These are phyloP conservation scores for Leccinum solheimii DNA, from an alignment of 1,284 basidiomycete genomes.

Conservation along the genomic window DNA sequence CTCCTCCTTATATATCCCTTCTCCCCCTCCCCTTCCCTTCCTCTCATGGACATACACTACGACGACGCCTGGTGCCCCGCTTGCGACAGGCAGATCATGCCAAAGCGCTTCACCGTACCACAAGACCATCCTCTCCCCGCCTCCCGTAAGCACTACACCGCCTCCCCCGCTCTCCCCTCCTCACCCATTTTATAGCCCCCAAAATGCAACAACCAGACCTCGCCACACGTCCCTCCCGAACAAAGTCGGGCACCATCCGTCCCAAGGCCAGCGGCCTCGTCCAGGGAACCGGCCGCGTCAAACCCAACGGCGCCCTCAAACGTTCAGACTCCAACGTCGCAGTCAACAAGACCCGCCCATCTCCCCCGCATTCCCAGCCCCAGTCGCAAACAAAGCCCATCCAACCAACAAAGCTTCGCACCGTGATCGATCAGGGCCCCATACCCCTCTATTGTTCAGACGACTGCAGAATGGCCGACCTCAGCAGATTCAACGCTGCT, in stretches of 20 bases:
- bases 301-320: slow-evolving; percentile 54
- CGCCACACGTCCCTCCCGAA: slow-evolving; percentile 30
- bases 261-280: slow-evolving; percentile 51
- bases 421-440: slow-evolving; percentile 72
- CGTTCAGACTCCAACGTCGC: slow-evolving; percentile 37
- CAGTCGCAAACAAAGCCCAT: slow-evolving; percentile 28
- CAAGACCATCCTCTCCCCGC: slow-evolving; percentile 31
- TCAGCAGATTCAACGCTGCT: slow-evolving; percentile 43
- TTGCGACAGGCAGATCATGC: slow-evolving; percentile 69
- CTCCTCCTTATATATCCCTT: slow-evolving; percentile 16
- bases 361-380: slow-evolving; percentile 20
- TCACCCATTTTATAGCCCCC: slow-evolving; percentile 14
- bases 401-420: slow-evolving; percentile 49
- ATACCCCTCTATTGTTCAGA: slow-evolving; percentile 79
- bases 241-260: slow-evolving; percentile 45
- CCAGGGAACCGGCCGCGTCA: slow-evolving; percentile 60
- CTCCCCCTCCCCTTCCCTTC: not conserved
- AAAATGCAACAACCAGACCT: slow-evolving; percentile 29
- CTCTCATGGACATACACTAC: slow-evolving; percentile 49
- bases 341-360: slow-evolving; percentile 24
- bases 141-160: slow-evolving; percentile 34
- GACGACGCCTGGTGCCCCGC: slow-evolving; percentile 72
- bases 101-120: slow-evolving; percentile 60
- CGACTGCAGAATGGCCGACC: slow-evolving; percentile 62
- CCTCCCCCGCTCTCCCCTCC: slow-evolving; percentile 14